Base-by-base conservation (phyloP, 2,329 filamentous ascomycete species). In the Ophiostoma populinum region DNA sequence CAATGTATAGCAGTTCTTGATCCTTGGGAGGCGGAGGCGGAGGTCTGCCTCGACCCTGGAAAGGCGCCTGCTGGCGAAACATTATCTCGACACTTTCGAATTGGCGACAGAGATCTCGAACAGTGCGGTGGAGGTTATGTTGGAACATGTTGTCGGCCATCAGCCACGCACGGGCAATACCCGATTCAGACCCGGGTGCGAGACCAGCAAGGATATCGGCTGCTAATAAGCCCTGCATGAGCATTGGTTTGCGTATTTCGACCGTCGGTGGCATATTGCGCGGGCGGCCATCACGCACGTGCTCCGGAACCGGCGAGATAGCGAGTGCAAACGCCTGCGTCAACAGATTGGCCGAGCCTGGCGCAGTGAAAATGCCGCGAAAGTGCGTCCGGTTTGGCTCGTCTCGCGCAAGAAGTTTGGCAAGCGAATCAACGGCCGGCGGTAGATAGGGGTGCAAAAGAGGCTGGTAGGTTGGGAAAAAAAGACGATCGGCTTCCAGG, bases 191-290 rank as follows among this genome's bases (percentile, higher is more conserved):
- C 1, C 46, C 47, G 2, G 71, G 71, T 1, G 67, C 66, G 10
- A 94, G 62, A 8, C 75, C 75, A 0, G 83, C 74, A 3, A 95
- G 59, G 34, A 95, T 92, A 45, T 95, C 86, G 1, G 83, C 86
- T 1, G 85, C 80, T 6, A 95, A 64, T 47, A 95, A 70, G 2
- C 85, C 86, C 56, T 98, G 90, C 67, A 92, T 90, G 9, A 98
- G 59, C 47, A 83, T 77, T 1, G 90, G 79, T 54, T 92, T 93
- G 38, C 90, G 75, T 4, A 71, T 73, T 51, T 94, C 85, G 5
- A 90, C 70, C 5, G 85, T 65, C 0, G 74, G 68, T 1, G 79
- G 57, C 18, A 76, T 53, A 39, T 68, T 67, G 2, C 68, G 63
- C 12, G 69, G 66, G 24, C 74, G 70, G 12, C 66, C 50, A 11